Base-by-base conservation (phyloP, 1,284 basidiomycete species). In the Golubevia sp. region DNA sequence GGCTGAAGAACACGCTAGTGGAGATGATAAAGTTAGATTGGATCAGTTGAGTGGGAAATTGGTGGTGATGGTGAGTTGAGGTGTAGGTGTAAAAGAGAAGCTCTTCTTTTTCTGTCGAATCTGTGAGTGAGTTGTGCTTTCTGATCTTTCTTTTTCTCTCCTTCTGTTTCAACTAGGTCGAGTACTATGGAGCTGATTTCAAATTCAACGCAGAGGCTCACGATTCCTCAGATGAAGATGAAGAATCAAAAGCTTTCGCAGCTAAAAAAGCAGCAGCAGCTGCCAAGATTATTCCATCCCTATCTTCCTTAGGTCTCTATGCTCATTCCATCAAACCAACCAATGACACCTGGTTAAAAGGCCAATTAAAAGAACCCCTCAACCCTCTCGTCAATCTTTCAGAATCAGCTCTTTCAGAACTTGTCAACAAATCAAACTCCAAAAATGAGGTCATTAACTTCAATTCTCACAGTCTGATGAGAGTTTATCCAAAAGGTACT, bases 401-500 rank as follows among this genome's bases (percentile, higher is more conserved):
- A 59, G 90, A 90, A 77, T 85, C 86, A 0, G 77, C 84, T 0
- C 79, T 88, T 20, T 69, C 78, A 6, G 72, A 85, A 0, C 85
- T 89, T 0, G 74, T 88, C 20, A 84, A 87, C 1, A 62, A 77
- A 1, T 77, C 78, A 7, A 53, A 64, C 6, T 8, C 74, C 84
- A 2, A 48, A 62, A 49, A 53, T 1, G 67, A 78, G 1, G 84
- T 88, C 49, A 77, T 86, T 57, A 68, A 77, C 52, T 85, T 88
- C 77, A 85, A 86, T 8, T 79, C 82, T 8, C 65, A 73, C 15
- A 85, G 88, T 66, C 84, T 89, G 13, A 86, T 88, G 25, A 86
- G 89, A 18, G 86, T 90, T 51, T 90, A 86, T 67, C 89, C 89
- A 7, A 84, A 86, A 27, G 89, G 89, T 1, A 87, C 87, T 3